These are phyloP conservation scores for Trichosporon sp. DNA, from an alignment of 1,284 basidiomycete species.

Conservation along the genomic window DNA sequence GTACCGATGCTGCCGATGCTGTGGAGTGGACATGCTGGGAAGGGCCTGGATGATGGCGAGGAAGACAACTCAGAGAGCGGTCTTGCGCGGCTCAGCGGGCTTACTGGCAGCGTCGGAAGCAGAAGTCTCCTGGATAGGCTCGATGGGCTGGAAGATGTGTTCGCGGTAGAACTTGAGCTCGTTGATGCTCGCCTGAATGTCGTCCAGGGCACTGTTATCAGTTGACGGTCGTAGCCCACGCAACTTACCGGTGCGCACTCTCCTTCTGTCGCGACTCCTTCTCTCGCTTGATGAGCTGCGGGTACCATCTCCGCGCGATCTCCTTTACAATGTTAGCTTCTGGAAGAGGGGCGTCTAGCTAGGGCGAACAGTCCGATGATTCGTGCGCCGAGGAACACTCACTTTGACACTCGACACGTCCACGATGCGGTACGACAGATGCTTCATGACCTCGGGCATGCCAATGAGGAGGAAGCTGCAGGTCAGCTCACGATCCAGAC, in stretches of 20 bases:
- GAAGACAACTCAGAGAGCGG: conserved; percentile 33
- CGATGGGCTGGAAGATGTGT: conserved; percentile 53
- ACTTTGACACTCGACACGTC: conserved; percentile 55
- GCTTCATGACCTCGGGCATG: conserved; percentile 58
- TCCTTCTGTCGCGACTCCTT: conserved; percentile 39
- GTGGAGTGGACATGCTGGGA: neutral
- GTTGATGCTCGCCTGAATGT: conserved; percentile 58
- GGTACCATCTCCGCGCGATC: conserved; percentile 59
- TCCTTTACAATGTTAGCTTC: conserved; percentile 48
- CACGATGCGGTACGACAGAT: conserved; percentile 60
- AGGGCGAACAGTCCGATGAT: too few relatives aligned
- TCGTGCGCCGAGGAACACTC: too few relatives aligned
- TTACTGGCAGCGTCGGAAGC: neutral
- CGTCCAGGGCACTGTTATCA: conserved; percentile 56
- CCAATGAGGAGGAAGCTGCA: conserved; percentile 56
- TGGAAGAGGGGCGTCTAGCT: too few relatives aligned
- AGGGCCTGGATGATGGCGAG: neutral
- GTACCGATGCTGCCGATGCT: neutral
- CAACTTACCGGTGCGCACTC: conserved; percentile 49
- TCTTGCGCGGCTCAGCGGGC: conserved; percentile 33
- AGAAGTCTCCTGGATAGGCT: conserved; percentile 20
- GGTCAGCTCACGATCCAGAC: neutral
- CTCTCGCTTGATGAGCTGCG: conserved; percentile 38
- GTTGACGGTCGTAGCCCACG: too few relatives aligned
- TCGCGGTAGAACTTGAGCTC: conserved; percentile 58